Evolutionary conservation across 352 stramenopile species (phyloP).

Genomic region (Globisporangium rhizosaccharum): DNA sequence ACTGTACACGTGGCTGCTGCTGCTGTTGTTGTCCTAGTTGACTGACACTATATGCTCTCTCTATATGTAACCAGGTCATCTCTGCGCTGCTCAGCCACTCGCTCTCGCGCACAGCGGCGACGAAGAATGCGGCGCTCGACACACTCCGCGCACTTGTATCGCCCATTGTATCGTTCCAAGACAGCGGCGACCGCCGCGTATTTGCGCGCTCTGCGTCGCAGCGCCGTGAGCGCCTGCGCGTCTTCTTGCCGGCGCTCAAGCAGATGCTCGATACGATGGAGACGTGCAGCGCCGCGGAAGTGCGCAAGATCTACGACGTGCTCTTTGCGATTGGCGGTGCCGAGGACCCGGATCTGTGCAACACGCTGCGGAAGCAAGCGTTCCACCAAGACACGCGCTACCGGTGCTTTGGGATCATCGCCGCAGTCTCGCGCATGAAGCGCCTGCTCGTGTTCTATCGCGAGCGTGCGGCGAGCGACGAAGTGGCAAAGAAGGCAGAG

Average conservation of each 20-base stretch:
- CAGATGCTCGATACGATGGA: conserved; percentile 55
- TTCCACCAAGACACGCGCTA: conserved; percentile 54
- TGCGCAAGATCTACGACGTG: conserved; percentile 47
- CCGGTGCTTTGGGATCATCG: conserved; percentile 44
- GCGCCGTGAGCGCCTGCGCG: conserved; percentile 18
- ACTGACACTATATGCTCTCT: neutral
- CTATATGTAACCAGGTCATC: conserved; percentile 22
- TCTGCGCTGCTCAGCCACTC: conserved; percentile 27
- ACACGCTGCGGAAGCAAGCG: conserved; percentile 44
- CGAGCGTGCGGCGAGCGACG: conserved; percentile 10
- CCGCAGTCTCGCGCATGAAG: conserved; percentile 29
- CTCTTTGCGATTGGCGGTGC: conserved; percentile 40
- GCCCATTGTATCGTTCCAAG: conserved; percentile 18
- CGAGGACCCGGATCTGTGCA: conserved; percentile 46
- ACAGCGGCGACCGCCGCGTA: neutral
- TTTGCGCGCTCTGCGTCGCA: conserved; percentile 11
- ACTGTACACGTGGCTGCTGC: neutral
- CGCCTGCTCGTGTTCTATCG: conserved; percentile 21
- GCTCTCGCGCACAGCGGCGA: conserved; percentile 20
- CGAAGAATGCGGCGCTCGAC: conserved; percentile 29
- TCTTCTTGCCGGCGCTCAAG: conserved; percentile 43
- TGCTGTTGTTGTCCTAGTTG: neutral
- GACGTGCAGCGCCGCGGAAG: conserved; percentile 26
- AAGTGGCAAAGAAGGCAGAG: conserved; percentile 1
- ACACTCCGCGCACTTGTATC: conserved; percentile 30